A percentile compares a stretch with the other conserved stretches of the same genome.
Conservation (phyloP, 2,329 filamentous ascomycete genomes). For the Calonectria hongkongensis region DNA sequence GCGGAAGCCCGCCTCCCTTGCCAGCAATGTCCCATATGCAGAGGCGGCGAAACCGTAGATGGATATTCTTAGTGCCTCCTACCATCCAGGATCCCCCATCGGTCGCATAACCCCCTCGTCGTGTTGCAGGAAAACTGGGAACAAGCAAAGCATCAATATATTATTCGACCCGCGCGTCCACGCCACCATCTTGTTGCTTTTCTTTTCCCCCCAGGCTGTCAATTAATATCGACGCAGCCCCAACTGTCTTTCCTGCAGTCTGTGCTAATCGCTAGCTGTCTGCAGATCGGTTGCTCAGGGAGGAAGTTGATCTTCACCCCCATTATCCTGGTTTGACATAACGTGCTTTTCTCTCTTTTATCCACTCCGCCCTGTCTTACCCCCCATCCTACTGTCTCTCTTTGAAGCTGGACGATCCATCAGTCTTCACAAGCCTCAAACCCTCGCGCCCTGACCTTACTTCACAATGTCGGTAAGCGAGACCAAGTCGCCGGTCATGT, state of each 20-base stretch:
- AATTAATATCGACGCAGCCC: constrained; percentile 26
- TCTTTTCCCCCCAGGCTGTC: constrained; percentile 21
- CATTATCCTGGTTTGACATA: constrained; percentile 25
- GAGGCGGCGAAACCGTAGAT: constrained; percentile 35
- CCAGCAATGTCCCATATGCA: constrained; percentile 31
- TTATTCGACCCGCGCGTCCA: constrained; percentile 19
- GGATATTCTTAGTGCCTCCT: constrained; percentile 24
- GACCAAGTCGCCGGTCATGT: constrained; percentile 41
- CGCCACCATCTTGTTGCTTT: neutral
- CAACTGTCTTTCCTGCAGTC: constrained; percentile 13
- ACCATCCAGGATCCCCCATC: constrained; percentile 12
- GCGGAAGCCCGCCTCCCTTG: constrained; percentile 22
- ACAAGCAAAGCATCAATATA: constrained; percentile 33
- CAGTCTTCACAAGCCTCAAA: constrained; percentile 10
- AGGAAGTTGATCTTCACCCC: constrained; percentile 32
- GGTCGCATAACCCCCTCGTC: constrained; percentile 21
- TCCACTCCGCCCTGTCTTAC: constrained; percentile 14
- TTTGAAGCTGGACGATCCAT: constrained; percentile 1
- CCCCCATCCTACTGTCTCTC: constrained; percentile 16
- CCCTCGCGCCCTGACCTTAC: neutral
- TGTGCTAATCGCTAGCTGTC: constrained; percentile 1
- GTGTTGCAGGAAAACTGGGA: constrained; percentile 37
- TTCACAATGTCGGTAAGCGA: constrained; percentile 46
- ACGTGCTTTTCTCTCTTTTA: constrained; percentile 16
- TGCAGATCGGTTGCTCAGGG: constrained; percentile 29